Percentiles rank a stretch among this genome's conserved stretches.
phyloP scores from a whole-genome alignment of 1,284 basidiomycete species.

The Ganoderma boninense region DNA sequence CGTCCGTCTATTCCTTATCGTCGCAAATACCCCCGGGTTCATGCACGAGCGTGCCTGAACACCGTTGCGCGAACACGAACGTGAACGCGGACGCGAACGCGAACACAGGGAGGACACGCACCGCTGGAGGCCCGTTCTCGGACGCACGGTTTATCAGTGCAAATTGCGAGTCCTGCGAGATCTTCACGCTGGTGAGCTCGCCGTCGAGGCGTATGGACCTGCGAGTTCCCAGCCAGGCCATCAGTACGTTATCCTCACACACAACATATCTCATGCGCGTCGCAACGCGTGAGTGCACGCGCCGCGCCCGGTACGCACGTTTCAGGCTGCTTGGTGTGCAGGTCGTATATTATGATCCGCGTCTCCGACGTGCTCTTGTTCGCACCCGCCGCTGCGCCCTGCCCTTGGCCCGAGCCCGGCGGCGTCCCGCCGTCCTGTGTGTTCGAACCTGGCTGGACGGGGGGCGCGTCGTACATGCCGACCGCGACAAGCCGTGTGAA shows the following conservation, averaged over 20 bases:
- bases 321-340: slow-evolving; percentile 69
- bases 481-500: slow-evolving; percentile 84
- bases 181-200: slow-evolving; percentile 88
- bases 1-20: slow-evolving; percentile 14
- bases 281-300: too few species aligned
- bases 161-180: slow-evolving; percentile 88
- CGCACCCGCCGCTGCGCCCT: slow-evolving; percentile 23
- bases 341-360: slow-evolving; percentile 80
- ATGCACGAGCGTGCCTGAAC: slow-evolving; percentile 9
- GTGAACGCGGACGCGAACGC: too few species aligned
- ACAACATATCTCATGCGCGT: not conserved
- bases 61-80: slow-evolving; percentile 8
- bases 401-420: slow-evolving; percentile 44
- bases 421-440: slow-evolving; percentile 38
- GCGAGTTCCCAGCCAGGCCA: slow-evolving; percentile 19
- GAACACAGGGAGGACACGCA: slow-evolving; percentile 28
- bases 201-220: slow-evolving; percentile 77
- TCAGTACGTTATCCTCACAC: slow-evolving; percentile 12
- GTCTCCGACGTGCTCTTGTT: slow-evolving; percentile 57
- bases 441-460: slow-evolving; percentile 30
- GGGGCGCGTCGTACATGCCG: slow-evolving; percentile 64
- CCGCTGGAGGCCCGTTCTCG: slow-evolving; percentile 51
- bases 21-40: not conserved
- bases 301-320: slow-evolving; percentile 56
- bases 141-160: slow-evolving; percentile 90